Evolutionary conservation across 1,284 basidiomycete genomes (phyloP).

Genomic region (Ganoderma sinense): DNA sequence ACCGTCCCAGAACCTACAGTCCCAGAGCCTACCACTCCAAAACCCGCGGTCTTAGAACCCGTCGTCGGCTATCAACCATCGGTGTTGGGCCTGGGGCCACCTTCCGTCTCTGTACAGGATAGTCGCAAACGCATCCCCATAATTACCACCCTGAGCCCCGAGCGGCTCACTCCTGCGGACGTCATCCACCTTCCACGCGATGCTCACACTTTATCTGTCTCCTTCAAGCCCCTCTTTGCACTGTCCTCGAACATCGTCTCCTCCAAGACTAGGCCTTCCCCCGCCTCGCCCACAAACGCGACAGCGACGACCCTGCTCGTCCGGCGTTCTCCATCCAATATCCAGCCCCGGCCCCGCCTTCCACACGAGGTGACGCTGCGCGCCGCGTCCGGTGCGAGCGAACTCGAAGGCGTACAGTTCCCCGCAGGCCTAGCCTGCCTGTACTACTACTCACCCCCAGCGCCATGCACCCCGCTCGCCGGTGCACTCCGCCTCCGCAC

Average conservation of each 20-base stretch:
- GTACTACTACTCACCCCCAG: not conserved
- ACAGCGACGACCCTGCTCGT: not conserved
- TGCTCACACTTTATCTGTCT: not conserved
- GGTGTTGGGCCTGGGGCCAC: not conserved
- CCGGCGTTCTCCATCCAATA: not conserved
- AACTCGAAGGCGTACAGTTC: not conserved
- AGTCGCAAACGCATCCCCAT: not conserved
- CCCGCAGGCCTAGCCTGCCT: not conserved
- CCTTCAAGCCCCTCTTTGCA: not conserved
- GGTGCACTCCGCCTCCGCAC: not conserved
- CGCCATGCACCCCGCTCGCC: not conserved
- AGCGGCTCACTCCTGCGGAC: not conserved
- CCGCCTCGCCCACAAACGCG: not conserved
- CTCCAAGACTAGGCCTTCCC: not conserved
- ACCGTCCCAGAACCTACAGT: not conserved
- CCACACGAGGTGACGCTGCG: not conserved
- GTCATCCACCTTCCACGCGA: not conserved
- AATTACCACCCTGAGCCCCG: not conserved
- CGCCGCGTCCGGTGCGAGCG: not conserved
- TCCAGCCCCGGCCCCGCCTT: not conserved
- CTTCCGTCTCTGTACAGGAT: not conserved
- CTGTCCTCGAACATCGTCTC: not conserved
- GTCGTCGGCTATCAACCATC: not conserved
- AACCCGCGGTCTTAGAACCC: not conserved
- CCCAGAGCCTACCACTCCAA: not conserved